These are phyloP conservation scores for Triadica sebifera DNA, from an alignment of 345 rosid species.

Conservation along the genomic window DNA sequence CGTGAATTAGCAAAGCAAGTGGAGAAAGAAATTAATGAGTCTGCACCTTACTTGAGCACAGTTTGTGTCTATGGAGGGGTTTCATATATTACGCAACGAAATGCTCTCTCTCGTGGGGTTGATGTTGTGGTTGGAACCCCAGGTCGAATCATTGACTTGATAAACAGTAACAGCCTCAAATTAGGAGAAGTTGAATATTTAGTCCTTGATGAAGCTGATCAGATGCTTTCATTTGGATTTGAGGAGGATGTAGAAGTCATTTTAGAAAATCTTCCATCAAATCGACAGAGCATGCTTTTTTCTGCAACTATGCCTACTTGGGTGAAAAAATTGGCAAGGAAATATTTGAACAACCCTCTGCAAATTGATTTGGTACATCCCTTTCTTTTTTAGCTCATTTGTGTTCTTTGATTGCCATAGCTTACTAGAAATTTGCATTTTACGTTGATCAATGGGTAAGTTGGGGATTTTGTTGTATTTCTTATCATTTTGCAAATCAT, in stretches of 20 bases:
- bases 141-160: slow-evolving; percentile 86
- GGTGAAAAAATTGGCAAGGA: slow-evolving; percentile 92
- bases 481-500: not conserved
- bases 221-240: slow-evolving; percentile 98
- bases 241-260: slow-evolving; percentile 92
- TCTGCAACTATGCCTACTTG: slow-evolving; percentile 99
- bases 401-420: slow-evolving; percentile 1
- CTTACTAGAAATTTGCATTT: not conserved
- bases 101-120: slow-evolving; percentile 81
- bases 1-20: slow-evolving; percentile 94
- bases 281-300: slow-evolving; percentile 97
- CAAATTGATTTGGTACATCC: slow-evolving; percentile 77
- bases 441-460: not conserved
- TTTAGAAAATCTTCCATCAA: slow-evolving; percentile 75
- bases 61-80: slow-evolving; percentile 98
- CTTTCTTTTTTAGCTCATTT: not conserved
- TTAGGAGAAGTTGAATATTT: slow-evolving; percentile 84
- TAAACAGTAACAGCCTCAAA: slow-evolving; percentile 68
- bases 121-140: slow-evolving; percentile 99
- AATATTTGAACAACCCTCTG: slow-evolving; percentile 80
- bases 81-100: slow-evolving; percentile 73
- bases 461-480: not conserved
- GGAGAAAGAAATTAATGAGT: slow-evolving; percentile 88
- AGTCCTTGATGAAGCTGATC: slow-evolving; percentile 98
- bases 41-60: slow-evolving; percentile 79